Conservation (phyloP, 169 alveolate genomes). For the Eimeria necatrix region DNA sequence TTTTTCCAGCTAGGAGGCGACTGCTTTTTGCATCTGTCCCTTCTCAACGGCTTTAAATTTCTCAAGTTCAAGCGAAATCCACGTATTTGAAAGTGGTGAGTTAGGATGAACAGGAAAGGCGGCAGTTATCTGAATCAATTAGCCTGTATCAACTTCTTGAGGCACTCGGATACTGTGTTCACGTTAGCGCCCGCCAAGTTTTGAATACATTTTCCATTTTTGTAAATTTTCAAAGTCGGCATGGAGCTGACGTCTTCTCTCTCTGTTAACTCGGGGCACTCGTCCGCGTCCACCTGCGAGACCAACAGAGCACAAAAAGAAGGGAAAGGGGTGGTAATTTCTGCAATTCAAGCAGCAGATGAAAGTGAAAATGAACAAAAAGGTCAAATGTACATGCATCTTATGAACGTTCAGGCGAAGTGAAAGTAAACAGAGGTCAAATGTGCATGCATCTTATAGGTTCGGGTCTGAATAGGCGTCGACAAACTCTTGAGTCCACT, state of each 20-base stretch:
- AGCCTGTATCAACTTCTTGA: neutral
- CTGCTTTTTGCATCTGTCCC: too few species aligned
- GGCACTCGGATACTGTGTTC: neutral
- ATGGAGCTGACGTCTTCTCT: slow-evolving; percentile 19
- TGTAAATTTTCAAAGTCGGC: neutral
- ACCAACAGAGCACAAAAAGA: neutral
- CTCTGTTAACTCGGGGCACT: slow-evolving; percentile 24
- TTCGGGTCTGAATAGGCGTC: too few species aligned
- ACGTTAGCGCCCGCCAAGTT: neutral
- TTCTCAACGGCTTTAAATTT: too few species aligned
- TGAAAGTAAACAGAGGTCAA: neutral
- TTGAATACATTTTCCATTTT: neutral
- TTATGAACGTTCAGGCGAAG: neutral
- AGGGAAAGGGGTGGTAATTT: too few species aligned
- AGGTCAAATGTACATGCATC: neutral
- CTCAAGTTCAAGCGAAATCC: too few species aligned
- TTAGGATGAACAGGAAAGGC: too few species aligned
- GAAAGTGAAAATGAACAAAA: too few species aligned
- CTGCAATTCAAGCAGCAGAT: neutral
- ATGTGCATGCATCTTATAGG: too few species aligned
- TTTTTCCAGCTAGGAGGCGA: too few species aligned
- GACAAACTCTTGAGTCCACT: too few species aligned
- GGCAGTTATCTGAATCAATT: too few species aligned
- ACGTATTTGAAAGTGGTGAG: too few species aligned
- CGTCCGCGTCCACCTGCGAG: slow-evolving; percentile 1